phyloP scores from a whole-genome alignment of 148 eudicot genomes.

The Nepenthes mirabilis region DNA sequence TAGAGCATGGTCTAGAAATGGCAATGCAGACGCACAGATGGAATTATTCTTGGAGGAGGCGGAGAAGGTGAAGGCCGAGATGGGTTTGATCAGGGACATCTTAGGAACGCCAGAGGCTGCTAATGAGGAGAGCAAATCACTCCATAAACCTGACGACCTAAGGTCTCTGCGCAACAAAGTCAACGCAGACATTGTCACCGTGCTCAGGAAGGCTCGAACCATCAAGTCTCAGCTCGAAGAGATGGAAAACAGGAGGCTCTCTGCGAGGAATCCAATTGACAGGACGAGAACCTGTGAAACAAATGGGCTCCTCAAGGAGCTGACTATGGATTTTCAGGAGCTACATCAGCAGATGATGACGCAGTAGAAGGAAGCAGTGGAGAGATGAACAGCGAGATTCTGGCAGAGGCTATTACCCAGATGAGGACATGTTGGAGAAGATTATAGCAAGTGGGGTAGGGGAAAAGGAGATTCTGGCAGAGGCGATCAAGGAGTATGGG shows the following conservation, averaged over 20 bases:
- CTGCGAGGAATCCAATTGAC: constrained; percentile 58
- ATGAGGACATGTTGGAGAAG: constrained; percentile 68
- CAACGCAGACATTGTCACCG: constrained; percentile 56
- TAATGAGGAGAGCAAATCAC: constrained; percentile 54
- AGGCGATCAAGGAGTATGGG: constrained; percentile 86
- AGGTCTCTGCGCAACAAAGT: constrained; percentile 42
- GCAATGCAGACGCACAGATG: constrained; percentile 23
- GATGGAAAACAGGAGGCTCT: constrained; percentile 73
- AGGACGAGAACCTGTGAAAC: constrained; percentile 68
- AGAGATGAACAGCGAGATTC: constrained; percentile 51
- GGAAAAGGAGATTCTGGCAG: constrained; percentile 54
- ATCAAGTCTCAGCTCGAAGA: constrained; percentile 54
- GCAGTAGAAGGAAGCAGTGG: constrained; percentile 79
- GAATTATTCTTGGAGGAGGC: constrained; percentile 66
- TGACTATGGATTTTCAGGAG: constrained; percentile 87
- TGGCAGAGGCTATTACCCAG: constrained; percentile 73
- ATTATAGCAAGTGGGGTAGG: constrained; percentile 51
- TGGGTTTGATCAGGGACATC: constrained; percentile 41
- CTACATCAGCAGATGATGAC: constrained; percentile 68
- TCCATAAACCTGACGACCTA: constrained; percentile 65
- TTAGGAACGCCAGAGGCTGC: constrained; percentile 30
- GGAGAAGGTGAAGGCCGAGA: constrained; percentile 62
- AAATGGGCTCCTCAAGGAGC: constrained; percentile 82
- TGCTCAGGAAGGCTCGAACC: constrained; percentile 47
- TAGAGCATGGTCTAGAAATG: constrained; percentile 35